phyloP scores from a whole-genome alignment of 306 rosid genomes.

The Sicyos edulis region DNA sequence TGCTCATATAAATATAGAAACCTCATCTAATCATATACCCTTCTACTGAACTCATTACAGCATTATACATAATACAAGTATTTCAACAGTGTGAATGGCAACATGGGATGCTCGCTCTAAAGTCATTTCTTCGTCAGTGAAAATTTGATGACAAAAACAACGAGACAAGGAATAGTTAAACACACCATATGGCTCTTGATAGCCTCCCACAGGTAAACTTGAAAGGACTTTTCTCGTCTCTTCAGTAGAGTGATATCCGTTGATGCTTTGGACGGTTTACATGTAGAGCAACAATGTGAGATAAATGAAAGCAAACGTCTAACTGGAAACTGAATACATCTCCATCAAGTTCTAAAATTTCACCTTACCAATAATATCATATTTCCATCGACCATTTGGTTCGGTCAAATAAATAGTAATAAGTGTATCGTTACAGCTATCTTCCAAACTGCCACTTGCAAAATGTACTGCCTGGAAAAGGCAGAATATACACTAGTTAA shows the following conservation, averaged over 20 bases:
- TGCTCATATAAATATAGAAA: neutral
- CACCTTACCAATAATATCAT: conserved; percentile 39
- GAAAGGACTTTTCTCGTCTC: conserved; percentile 63
- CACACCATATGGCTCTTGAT: conserved; percentile 52
- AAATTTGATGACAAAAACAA: neutral
- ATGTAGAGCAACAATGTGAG: conserved; percentile 25
- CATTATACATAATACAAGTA: neutral
- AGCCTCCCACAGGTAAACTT: conserved; percentile 45
- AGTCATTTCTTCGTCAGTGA: neutral
- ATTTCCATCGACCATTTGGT: conserved; percentile 26
- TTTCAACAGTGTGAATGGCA: conserved; percentile 3
- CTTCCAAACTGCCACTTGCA: conserved; percentile 32
- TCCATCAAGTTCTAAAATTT: neutral
- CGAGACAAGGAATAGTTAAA: conserved; percentile 5
- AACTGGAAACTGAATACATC: neutral
- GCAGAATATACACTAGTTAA: neutral
- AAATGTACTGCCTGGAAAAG: conserved; percentile 52
- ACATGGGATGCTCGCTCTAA: neutral
- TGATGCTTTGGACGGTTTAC: conserved; percentile 37
- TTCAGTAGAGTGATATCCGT: conserved; percentile 44
- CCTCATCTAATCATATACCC: neutral
- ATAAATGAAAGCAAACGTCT: neutral
- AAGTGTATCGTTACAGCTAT: conserved; percentile 41
- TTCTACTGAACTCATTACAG: neutral
- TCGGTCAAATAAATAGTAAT: conserved; percentile 29